Conservation (phyloP, 1,139 yeast species). For the Candida sojae region DNA sequence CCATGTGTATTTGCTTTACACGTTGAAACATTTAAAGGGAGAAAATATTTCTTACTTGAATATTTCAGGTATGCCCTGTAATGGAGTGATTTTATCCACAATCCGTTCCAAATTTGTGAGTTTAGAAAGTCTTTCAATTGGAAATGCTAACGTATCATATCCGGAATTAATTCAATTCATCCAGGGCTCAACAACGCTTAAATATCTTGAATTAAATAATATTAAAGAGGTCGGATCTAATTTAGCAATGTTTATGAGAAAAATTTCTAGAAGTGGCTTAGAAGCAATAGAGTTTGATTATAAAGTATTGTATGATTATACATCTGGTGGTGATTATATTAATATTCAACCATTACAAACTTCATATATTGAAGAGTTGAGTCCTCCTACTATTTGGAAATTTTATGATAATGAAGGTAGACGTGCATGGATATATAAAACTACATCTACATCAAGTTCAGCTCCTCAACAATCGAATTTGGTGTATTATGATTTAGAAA, state of each 20-base stretch:
- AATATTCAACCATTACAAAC: slow-evolving; percentile 32
- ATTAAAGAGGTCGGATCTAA: slow-evolving; percentile 29
- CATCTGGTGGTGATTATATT: slow-evolving; percentile 36
- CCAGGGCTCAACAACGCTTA: slow-evolving; percentile 24
- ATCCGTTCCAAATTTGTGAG: slow-evolving; percentile 56
- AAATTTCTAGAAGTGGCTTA: slow-evolving; percentile 28
- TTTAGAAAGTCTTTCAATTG: slow-evolving; percentile 63
- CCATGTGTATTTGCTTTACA: slow-evolving; percentile 57
- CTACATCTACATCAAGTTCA: slow-evolving; percentile 10
- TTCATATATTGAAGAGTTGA: slow-evolving; percentile 25
- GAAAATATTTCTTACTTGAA: slow-evolving; percentile 57
- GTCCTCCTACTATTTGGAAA: slow-evolving; percentile 48
- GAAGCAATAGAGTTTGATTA: slow-evolving; percentile 44
- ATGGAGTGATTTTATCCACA: slow-evolving; percentile 50
- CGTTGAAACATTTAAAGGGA: slow-evolving; percentile 57
- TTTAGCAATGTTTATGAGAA: slow-evolving; percentile 26
- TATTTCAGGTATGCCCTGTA: slow-evolving; percentile 75
- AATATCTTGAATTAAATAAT: slow-evolving; percentile 42
- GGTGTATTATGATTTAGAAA: slow-evolving; percentile 60
- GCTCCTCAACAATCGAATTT: slow-evolving; percentile 21
- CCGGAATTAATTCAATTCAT: slow-evolving; percentile 53
- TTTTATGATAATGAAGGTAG: slow-evolving; percentile 66
- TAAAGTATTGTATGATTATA: slow-evolving; percentile 39
- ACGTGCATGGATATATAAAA: slow-evolving; percentile 77
- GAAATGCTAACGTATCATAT: slow-evolving; percentile 55